Evolutionary conservation across 1,284 basidiomycete species (phyloP), one percentile per base, ranked within the genome.

Genomic region (Rhodotorula sp.): DNA sequence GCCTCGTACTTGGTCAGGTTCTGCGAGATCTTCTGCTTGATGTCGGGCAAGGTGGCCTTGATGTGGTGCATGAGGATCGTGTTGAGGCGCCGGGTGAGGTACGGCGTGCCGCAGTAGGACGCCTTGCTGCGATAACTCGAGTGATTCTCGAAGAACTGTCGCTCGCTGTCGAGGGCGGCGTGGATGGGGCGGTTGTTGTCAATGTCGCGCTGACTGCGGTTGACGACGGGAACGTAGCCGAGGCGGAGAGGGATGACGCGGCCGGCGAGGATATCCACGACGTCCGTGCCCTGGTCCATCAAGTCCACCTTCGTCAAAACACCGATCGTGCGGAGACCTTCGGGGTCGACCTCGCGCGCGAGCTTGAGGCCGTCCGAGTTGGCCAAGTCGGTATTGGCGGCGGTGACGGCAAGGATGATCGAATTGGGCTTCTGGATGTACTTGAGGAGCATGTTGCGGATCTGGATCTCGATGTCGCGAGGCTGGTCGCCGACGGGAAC

Each of bases 41-140:
- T 98, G 80, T 98, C 95, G 48, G 95, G 95, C 28, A 99, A 86
- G 15, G 93, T 97, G 67, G 92, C 88, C 70, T 92, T 91, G 80
- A 99, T 96, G 81, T 97, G 95, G 82, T 95, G 92, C 92, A 96
- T 97, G 66, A 98, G 87, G 79, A 98, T 94, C 90, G 92, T 90
- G 81, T 98, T 99, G 74, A 99, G 88, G 82, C 96, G 96, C 75
- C 92, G 87, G 1, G 95, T 94, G 59, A 99, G 87, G 87, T 95
- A 99, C 13, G 95, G 94, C 2, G 95, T 99, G 71, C 95, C 95
- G 77, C 95, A 99, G 82, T 94, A 99, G 77, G 93, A 89, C 13
- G 92, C 87, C 82, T 98, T 98, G 79, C 87, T 86, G 78, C 92
- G 89, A 82, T 99, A 99, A 61, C 91, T 91, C 31, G 87, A 81